These are phyloP conservation scores for Peronospora belbahrii DNA, from an alignment of 352 stramenopile genomes.

Conservation along the genomic window DNA sequence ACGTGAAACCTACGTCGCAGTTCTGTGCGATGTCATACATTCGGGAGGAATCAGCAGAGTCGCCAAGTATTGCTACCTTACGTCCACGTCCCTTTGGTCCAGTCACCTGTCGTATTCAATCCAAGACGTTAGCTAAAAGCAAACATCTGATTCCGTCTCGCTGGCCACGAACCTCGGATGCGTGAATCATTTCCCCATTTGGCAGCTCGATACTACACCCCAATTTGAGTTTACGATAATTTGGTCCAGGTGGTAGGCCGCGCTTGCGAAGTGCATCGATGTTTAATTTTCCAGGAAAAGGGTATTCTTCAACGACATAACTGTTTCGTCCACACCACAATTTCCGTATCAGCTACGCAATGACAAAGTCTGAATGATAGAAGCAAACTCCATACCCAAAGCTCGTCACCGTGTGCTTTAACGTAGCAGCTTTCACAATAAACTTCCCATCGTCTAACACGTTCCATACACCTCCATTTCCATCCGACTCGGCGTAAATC, in stretches of 20 bases:
- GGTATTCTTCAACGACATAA: constrained; percentile 75
- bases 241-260: constrained; percentile 80
- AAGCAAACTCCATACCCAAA: constrained; percentile 46
- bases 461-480: constrained; percentile 56
- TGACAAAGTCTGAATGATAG: background rate
- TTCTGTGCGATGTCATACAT: constrained; percentile 72
- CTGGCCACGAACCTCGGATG: constrained; percentile 51
- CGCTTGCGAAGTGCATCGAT: constrained; percentile 67
- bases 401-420: constrained; percentile 76
- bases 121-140: background rate
- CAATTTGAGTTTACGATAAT: constrained; percentile 87
- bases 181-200: constrained; percentile 62
- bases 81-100: constrained; percentile 47
- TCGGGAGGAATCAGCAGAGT: constrained; percentile 61
- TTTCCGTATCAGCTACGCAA: background rate
- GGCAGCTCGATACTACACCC: constrained; percentile 80
- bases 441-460: constrained; percentile 63
- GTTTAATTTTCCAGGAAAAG: constrained; percentile 78
- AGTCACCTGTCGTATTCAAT: constrained; percentile 37
- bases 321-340: constrained; percentile 18
- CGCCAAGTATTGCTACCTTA: constrained; percentile 73
- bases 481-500: constrained; percentile 51
- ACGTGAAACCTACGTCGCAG: constrained; percentile 50
- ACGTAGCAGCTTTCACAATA: constrained; percentile 45
- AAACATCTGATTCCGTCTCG: background rate